phyloP scores from a whole-genome alignment of 306 rosid genomes.

The Carpinus fangiana region DNA sequence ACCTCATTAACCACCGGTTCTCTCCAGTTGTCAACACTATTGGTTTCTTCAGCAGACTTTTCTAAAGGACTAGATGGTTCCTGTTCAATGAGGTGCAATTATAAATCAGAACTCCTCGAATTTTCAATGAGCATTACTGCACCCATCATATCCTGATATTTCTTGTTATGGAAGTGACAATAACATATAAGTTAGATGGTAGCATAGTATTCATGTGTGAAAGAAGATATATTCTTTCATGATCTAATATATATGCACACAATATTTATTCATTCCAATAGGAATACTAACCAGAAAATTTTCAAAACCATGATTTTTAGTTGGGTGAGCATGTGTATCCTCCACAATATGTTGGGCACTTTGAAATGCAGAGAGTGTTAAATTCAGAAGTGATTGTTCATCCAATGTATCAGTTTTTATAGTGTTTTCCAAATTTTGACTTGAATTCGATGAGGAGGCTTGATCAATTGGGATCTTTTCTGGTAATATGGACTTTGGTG shows the following conservation, averaged over 20 bases:
- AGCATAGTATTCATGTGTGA: not conserved
- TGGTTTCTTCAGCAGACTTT: slow-evolving; percentile 20
- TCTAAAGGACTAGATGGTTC: slow-evolving; percentile 14
- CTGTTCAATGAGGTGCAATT: slow-evolving; percentile 26
- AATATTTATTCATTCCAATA: not conserved
- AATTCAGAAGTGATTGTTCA: slow-evolving; percentile 20
- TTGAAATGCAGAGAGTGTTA: not conserved
- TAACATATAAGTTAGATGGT: too few species aligned
- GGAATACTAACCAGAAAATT: slow-evolving; percentile 40
- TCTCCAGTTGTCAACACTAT: not conserved
- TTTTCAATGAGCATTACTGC: not conserved
- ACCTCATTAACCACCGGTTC: slow-evolving; percentile 3
- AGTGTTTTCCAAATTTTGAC: slow-evolving; percentile 16
- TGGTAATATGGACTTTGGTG: slow-evolving; percentile 45
- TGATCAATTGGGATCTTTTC: slow-evolving; percentile 29
- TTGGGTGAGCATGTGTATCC: slow-evolving; percentile 20
- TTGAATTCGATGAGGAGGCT: slow-evolving; percentile 24
- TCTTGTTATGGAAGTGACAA: not conserved
- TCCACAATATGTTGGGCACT: slow-evolving; percentile 18
- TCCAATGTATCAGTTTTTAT: slow-evolving; percentile 13
- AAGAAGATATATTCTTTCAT: not conserved
- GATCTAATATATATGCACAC: not conserved
- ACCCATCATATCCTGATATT: not conserved
- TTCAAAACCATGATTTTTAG: slow-evolving; percentile 17
- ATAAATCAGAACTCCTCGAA: not conserved